Evolutionary conservation across 495 filamentous ascomycete genomes (phyloP).

Genomic region (Cercophora samala): DNA sequence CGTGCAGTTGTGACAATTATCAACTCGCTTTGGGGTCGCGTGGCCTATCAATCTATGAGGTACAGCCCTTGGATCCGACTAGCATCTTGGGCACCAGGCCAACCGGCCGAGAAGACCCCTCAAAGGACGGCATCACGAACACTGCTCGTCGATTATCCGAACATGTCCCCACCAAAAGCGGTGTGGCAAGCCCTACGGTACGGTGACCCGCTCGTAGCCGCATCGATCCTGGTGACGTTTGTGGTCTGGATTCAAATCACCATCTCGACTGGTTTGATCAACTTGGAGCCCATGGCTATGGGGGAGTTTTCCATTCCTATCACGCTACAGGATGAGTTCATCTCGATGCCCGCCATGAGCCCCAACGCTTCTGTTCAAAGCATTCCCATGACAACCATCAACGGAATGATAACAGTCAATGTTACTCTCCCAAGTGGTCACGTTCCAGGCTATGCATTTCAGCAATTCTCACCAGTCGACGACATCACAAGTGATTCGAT

Average conservation of each 20-base stretch:
- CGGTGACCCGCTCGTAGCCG: constrained; percentile 7
- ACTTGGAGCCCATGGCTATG: constrained; percentile 4
- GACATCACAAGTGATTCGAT: no score
- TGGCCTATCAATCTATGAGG: constrained; percentile 9
- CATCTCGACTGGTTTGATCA: constrained; percentile 15
- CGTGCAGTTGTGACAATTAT: constrained; percentile 8
- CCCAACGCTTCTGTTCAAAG: background rate
- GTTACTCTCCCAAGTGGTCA: constrained; percentile 10
- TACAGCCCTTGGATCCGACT: constrained; percentile 11
- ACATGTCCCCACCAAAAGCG: constrained; percentile 8
- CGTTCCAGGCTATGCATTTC: background rate
- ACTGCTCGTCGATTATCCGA: constrained; percentile 9
- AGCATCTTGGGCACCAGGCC: background rate
- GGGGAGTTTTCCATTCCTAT: background rate
- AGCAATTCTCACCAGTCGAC: background rate
- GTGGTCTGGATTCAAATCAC: constrained; percentile 11
- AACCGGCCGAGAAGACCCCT: background rate
- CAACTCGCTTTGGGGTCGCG: constrained; percentile 4
- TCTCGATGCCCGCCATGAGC: background rate
- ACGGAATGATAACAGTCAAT: constrained; percentile 10
- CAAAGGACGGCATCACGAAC: constrained; percentile 5
- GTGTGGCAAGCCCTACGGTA: constrained; percentile 1
- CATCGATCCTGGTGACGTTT: constrained; percentile 8
- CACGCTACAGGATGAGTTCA: constrained; percentile 5
- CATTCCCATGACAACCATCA: constrained; percentile 11